A percentile compares a stretch with the other conserved stretches of the same genome.
Evolutionary conservation across 768 basidiomycete genomes (phyloP).

Genomic region (Boletus sensibilis): DNA sequence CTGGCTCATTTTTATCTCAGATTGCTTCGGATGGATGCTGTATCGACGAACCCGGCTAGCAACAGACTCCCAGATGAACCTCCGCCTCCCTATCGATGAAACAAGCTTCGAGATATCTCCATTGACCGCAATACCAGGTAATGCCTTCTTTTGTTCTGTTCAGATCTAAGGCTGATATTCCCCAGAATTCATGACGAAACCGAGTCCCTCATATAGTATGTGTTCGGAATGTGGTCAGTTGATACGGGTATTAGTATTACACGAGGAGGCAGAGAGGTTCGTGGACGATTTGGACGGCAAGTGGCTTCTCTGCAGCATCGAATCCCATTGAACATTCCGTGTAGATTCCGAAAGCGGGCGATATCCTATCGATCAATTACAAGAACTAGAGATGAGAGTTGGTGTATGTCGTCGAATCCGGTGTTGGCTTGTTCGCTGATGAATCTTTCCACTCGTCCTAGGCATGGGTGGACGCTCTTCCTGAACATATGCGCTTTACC

Average conservation of each 20-base stretch:
- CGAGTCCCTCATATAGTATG: conserved; percentile 53
- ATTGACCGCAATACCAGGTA: conserved; percentile 35
- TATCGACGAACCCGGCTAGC: conserved; percentile 37
- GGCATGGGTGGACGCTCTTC: conserved; percentile 68
- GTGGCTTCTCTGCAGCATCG: conserved; percentile 6
- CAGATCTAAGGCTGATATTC: conserved; percentile 3
- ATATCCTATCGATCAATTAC: conserved; percentile 35
- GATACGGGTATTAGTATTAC: conserved; percentile 65
- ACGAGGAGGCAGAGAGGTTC: conserved; percentile 56
- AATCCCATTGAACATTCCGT: conserved; percentile 25
- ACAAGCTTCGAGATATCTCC: conserved; percentile 75
- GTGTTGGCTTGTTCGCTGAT: conserved; percentile 5
- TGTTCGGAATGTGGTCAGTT: conserved; percentile 68
- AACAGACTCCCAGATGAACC: conserved; percentile 46
- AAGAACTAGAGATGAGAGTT: conserved; percentile 48
- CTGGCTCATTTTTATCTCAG: conserved; percentile 71
- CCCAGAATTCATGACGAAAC: conserved; percentile 67
- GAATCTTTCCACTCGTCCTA: conserved; percentile 24
- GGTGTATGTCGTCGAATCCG: conserved; percentile 18
- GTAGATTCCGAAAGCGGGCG: conserved; percentile 27
- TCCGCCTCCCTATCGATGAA: conserved; percentile 79
- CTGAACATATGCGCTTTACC: conserved; percentile 68
- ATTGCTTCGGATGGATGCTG: conserved; percentile 43
- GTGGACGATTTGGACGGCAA: conserved; percentile 53
- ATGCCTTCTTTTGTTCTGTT: not conserved